Base-by-base conservation (phyloP, 176 grass and related monocot species). In the Phyllostachys edulis region DNA sequence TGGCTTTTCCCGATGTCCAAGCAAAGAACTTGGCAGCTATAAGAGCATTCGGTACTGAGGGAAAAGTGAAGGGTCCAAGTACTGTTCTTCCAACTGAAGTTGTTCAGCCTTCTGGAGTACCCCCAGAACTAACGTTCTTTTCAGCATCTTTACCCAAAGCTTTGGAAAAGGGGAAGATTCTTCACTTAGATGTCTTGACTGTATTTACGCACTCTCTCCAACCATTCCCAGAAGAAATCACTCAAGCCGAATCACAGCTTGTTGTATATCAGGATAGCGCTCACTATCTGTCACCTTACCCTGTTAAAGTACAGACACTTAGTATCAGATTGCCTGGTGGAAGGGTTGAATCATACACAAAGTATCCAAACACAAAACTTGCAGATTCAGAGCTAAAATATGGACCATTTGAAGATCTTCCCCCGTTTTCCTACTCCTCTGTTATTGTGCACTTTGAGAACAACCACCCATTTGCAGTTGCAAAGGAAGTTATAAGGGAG, bases 171-270 rank as follows among this genome's bases (percentile, higher is more conserved):
- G 90, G 97, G 38, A 90, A 87, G 74, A 88, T 57, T 76, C 69
- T 96, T 40, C 85, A 74, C 79, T 79, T 99, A 26, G 97, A 99
- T 63, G 75, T 96, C 62, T 63, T 99, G 15, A 67, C 89, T 46
- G 86, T 99, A 44, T 94, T 96, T 50, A 94, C 93, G 0, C 90
- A 91, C 82, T 86, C 90, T 84, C 84, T 99, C 47, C 90, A 92
- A 79, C 97, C 97, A 51, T 99, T 99, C 76, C 97, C 97, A 20
- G 91, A 99, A 79, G 93, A 99, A 89, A 99, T 99, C 83, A 88
- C 89, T 85, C 97, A 99, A 81, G 91, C 90, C 38, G 97, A 99
- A 80, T 77, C 88, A 0, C 97, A 99, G 57, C 97, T 99, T 87
- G 90, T 99, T 81, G 86, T 99, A 62, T 99, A 94, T 78, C 88